Percentiles rank a stretch among this genome's conserved stretches.
Conservation (phyloP, 2,329 filamentous ascomycete genomes). For the Fusarium decemcellulare region DNA sequence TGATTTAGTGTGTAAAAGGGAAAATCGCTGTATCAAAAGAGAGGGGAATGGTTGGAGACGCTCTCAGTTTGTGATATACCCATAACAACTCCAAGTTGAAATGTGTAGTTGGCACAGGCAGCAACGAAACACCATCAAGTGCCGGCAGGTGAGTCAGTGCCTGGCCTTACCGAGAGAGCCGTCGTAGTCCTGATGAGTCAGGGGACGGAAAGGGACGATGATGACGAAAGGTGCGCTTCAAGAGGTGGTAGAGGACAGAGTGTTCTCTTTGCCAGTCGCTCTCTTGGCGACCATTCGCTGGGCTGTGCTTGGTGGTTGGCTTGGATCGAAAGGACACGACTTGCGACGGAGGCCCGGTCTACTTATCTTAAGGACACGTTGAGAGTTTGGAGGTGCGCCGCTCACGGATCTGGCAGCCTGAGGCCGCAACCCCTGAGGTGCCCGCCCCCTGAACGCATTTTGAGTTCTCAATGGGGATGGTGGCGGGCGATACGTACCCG, state of each 20-base stretch:
- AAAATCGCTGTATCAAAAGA: conserved; percentile 4
- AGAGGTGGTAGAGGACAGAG: conserved; percentile 46
- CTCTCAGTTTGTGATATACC: conserved; percentile 23
- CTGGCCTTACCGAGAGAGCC: conserved; percentile 22
- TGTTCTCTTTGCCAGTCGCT: conserved; percentile 42
- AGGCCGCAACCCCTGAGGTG: conserved; percentile 46
- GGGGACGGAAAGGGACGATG: conserved; percentile 14
- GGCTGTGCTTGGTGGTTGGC: conserved; percentile 29
- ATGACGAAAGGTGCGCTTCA: conserved; percentile 30
- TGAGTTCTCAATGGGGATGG: conserved; percentile 29
- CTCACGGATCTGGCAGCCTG: conserved; percentile 43
- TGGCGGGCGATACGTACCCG: conserved; percentile 26
- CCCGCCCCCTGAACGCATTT: conserved; percentile 33
- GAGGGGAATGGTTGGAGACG: conserved; percentile 5
- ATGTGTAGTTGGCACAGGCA: conserved; percentile 25
- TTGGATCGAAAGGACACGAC: conserved; percentile 31
- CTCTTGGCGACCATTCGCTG: conserved; percentile 33
- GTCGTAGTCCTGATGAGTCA: conserved; percentile 44
- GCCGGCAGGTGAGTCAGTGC: conserved; percentile 44
- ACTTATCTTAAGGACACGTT: conserved; percentile 57
- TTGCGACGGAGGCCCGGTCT: conserved; percentile 42
- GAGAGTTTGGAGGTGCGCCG: conserved; percentile 30
- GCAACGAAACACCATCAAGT: conserved; percentile 34
- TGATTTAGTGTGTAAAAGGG: conserved; percentile 20
- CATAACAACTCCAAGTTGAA: conserved; percentile 21